Evolutionary conservation across 1,284 basidiomycete genomes (phyloP).

Genomic region (Pulveroboletus sp.): DNA sequence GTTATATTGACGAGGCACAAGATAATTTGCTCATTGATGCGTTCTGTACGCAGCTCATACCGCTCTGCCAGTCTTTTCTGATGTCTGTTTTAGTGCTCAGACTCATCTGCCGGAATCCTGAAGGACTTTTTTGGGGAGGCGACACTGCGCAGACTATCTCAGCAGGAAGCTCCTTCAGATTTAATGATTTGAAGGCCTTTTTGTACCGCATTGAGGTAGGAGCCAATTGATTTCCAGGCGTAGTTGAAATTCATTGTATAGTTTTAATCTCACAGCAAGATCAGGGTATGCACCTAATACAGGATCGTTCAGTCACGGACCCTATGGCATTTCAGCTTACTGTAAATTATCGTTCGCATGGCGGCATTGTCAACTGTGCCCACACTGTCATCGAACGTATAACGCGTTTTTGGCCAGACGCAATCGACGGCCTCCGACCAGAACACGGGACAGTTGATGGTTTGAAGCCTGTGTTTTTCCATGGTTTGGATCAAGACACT

Average conservation of each 20-base stretch:
- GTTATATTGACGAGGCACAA: conserved; percentile 74
- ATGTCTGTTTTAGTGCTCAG: conserved; percentile 54
- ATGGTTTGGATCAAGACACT: conserved; percentile 52
- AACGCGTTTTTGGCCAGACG: conserved; percentile 60
- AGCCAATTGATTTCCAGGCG: too few species aligned
- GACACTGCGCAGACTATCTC: too few species aligned
- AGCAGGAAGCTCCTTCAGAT: too few species aligned
- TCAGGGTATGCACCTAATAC: conserved; percentile 13
- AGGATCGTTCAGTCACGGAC: conserved; percentile 21
- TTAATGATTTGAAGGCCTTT: too few species aligned
- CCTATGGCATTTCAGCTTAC: conserved; percentile 61
- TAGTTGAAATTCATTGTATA: neutral
- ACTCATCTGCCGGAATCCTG: too few species aligned
- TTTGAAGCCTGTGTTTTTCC: conserved; percentile 60
- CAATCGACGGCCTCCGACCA: conserved; percentile 60
- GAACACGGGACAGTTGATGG: conserved; percentile 65
- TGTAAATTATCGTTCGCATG: conserved; percentile 71
- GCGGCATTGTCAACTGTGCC: conserved; percentile 69
- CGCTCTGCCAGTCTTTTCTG: conserved; percentile 1
- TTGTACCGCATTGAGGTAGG: too few species aligned
- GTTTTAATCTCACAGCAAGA: conserved; percentile 23
- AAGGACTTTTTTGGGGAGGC: too few species aligned
- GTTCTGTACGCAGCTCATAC: conserved; percentile 43
- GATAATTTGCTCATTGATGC: conserved; percentile 72
- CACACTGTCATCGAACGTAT: conserved; percentile 66